Conservation (phyloP, 352 stramenopile species). For the Phytophthora europaea region DNA sequence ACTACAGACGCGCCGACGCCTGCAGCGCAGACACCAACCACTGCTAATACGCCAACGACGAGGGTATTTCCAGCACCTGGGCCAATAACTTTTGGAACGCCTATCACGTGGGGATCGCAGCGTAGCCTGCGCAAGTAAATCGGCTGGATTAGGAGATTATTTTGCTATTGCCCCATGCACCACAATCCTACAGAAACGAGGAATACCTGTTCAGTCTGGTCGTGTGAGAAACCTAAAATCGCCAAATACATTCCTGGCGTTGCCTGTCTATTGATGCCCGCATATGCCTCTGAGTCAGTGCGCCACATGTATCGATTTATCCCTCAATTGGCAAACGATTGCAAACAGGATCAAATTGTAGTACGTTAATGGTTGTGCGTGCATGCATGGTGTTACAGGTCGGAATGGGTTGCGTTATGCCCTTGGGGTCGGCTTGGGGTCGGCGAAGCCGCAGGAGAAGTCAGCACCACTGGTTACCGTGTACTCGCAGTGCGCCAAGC, state of each 20-base stretch:
- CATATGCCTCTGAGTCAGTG: too few species aligned
- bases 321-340: too few species aligned
- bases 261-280: not conserved
- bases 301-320: too few species aligned
- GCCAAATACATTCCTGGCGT: not conserved
- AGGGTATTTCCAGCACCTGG: not conserved
- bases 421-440: too few species aligned
- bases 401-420: too few species aligned
- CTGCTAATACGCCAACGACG: not conserved
- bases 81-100: not conserved
- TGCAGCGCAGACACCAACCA: not conserved
- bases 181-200: not conserved
- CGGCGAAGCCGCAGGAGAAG: too few species aligned
- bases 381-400: too few species aligned
- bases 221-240: not conserved
- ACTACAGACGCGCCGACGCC: not conserved
- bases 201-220: not conserved
- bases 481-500: too few species aligned
- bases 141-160: not conserved
- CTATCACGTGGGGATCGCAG: conserved; percentile 3
- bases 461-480: too few species aligned
- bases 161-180: not conserved
- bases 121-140: conserved; percentile 21
- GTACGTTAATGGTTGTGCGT: not conserved
- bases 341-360: too few species aligned